A percentile compares a stretch with the other conserved stretches of the same genome.
Evolutionary conservation across 331 rosid species (phyloP).

Genomic region (Phaseolus coccineus): DNA sequence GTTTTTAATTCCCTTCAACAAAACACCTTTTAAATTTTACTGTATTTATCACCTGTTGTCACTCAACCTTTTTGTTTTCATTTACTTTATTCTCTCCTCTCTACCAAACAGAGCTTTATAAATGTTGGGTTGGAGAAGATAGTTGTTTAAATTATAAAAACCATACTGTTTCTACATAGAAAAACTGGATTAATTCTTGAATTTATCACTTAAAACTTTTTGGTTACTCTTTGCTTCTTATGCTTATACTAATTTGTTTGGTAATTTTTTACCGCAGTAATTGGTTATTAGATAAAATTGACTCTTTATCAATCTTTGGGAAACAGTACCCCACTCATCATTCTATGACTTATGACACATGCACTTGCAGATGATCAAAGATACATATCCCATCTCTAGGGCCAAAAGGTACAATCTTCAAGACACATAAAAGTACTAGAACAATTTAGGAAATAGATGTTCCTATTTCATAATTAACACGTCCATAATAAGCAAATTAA

Average conservation of each 20-base stretch:
- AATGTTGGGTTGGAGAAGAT: background rate
- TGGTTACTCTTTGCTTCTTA: constrained; percentile 6
- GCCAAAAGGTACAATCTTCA: background rate
- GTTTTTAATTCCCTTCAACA: too few species aligned
- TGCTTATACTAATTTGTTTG: background rate
- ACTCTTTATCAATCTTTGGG: background rate
- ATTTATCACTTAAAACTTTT: background rate
- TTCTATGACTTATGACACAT: background rate
- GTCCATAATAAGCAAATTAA: constrained; percentile 27
- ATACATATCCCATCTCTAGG: background rate
- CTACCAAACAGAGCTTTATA: too few species aligned
- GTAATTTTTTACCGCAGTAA: background rate
- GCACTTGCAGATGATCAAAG: background rate
- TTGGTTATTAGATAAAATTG: background rate
- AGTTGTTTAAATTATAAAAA: background rate
- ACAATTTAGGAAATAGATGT: constrained; percentile 2
- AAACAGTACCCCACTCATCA: background rate
- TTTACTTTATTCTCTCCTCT: too few species aligned
- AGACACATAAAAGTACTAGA: constrained; percentile 18
- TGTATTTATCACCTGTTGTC: too few species aligned
- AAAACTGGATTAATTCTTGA: background rate
- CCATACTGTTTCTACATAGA: too few species aligned
- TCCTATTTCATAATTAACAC: constrained; percentile 27
- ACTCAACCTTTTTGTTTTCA: too few species aligned
- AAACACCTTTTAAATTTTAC: too few species aligned